Base-by-base conservation (phyloP, 2,329 filamentous ascomycete species). In the Pezicula carpinea region DNA sequence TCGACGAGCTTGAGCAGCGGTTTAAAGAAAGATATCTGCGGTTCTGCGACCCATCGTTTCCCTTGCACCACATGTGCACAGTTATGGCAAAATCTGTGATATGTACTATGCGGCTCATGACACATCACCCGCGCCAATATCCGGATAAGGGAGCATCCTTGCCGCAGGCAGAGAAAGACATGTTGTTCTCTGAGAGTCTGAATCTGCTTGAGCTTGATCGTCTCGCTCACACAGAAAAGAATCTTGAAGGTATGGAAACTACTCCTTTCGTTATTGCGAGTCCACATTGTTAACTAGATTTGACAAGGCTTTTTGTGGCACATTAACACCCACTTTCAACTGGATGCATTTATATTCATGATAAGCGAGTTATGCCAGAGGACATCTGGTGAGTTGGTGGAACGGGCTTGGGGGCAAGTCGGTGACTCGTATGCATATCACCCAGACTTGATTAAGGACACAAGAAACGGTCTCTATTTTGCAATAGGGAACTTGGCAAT, bases 181-280 rank as follows among this genome's bases (percentile, higher is more conserved):
- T 62, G 35, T 47, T 66, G 1, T 64, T 67, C 39, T 41, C 52
- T 11, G 50, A 68, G 29, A 59, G 69, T 19, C 54, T 63, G 17
- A 69, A 67, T 40, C 67, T 68, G 31, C 44, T 58, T 46, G 62
- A 59, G 54, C 69, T 58, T 55, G 67, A 66, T 43, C 56, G 55
- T 15, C 45, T 62, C 6, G 59, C 59, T 13, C 57, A 64, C 40
- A 57, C 58, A 1, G 56, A 59, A 13, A 53, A 59, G 32, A 48
- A 48, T 3, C 47, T 64, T 4, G 7, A 29, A 29, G 26, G 26
- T 29, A 29, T 29, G 6, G 26, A 11, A 4, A 29, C 10, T 29
- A 10, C 13, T 29, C 8, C 26, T 10, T 8, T 29, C 26, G 13
- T 6, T n/a, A 11, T 11, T 29, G 13, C 8, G 13, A 29, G 13